Conservation (phyloP, 305 asterid genomes). For the Solanum aculeatissimum region DNA sequence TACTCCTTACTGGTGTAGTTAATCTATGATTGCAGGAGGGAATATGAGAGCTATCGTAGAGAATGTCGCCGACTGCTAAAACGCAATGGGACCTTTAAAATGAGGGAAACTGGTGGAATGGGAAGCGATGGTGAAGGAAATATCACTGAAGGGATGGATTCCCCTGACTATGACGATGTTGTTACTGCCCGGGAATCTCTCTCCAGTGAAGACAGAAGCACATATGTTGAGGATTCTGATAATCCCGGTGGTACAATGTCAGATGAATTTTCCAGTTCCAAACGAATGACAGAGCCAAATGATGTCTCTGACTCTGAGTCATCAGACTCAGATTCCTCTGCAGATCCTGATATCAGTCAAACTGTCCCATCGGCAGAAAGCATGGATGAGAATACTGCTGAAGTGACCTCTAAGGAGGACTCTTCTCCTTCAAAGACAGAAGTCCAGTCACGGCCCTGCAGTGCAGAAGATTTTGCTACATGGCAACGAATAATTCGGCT, state of each 20-base stretch:
- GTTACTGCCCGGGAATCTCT: conserved; percentile 79
- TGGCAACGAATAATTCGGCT: conserved; percentile 38
- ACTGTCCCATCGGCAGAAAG: conserved; percentile 48
- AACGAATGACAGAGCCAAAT: conserved; percentile 30
- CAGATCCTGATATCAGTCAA: conserved; percentile 54
- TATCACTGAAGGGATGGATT: conserved; percentile 37
- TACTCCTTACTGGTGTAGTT: neutral
- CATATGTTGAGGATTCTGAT: conserved; percentile 30
- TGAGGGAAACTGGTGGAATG: conserved; percentile 29
- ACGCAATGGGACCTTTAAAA: conserved; percentile 16
- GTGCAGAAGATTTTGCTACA: conserved; percentile 23
- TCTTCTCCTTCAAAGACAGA: conserved; percentile 16
- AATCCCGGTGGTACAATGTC: conserved; percentile 17
- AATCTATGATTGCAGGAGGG: conserved; percentile 47
- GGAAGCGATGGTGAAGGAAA: conserved; percentile 26
- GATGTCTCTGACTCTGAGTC: conserved; percentile 53
- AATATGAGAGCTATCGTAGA: conserved; percentile 69
- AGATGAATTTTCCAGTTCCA: conserved; percentile 34
- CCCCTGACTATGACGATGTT: conserved; percentile 62
- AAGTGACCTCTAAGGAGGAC: conserved; percentile 8
- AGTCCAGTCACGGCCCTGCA: conserved; percentile 18
- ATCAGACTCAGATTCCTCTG: conserved; percentile 70
- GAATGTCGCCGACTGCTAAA: conserved; percentile 54
- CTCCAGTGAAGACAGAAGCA: conserved; percentile 61
- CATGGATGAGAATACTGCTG: conserved; percentile 28